Conservation (phyloP, 2,329 filamentous ascomycete genomes). For the Penicillium rolfsii region DNA sequence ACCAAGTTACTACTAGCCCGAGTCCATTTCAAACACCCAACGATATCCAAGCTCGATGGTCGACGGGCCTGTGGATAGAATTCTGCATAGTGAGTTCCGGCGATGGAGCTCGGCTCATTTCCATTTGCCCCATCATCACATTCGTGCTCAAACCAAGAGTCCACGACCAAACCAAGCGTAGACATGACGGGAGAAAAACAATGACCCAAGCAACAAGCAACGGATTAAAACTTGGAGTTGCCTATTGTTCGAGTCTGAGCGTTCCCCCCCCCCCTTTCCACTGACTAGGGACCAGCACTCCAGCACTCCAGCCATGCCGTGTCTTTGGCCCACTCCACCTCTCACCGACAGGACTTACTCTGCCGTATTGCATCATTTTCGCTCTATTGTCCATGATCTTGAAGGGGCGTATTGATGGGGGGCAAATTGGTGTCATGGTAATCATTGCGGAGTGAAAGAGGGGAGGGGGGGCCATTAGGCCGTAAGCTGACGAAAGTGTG, state of each 20-base stretch:
- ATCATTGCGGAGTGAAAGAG: constrained; percentile 2
- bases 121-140: neutral
- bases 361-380: constrained; percentile 6
- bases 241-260: constrained; percentile 5
- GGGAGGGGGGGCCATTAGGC: neutral
- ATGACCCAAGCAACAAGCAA: constrained; percentile 17
- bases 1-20: neutral
- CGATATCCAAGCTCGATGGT: neutral
- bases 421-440: neutral
- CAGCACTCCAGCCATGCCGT: constrained; percentile 19
- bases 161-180: constrained; percentile 3
- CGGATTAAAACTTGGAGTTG: constrained; percentile 9
- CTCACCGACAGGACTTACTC: constrained; percentile 13
- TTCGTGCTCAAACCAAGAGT: neutral
- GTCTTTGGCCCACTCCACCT: constrained; percentile 27
- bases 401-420: neutral
- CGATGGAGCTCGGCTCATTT: constrained; percentile 4
- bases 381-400: neutral
- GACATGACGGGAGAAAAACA: constrained; percentile 3
- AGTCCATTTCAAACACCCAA: neutral
- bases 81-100: neutral
- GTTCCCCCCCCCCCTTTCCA: neutral
- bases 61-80: neutral
- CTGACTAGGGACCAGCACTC: too few species aligned
- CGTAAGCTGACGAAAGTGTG: neutral